Base-by-base conservation (phyloP, 768 basidiomycete species). In the Dacryopinax primogenitus region DNA sequence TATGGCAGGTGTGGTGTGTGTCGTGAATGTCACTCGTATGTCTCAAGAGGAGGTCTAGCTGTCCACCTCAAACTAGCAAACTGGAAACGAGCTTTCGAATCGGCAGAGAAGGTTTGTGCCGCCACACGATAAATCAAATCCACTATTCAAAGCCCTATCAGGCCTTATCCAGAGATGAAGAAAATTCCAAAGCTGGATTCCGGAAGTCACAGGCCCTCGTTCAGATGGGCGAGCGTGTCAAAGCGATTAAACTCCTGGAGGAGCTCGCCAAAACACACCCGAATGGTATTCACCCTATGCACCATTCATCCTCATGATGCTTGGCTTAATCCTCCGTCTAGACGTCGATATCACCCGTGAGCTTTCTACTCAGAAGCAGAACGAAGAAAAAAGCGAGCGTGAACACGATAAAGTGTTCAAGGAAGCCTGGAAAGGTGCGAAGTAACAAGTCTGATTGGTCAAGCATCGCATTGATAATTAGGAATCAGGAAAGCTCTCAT, bases 61-160 rank as follows among this genome's bases (percentile, higher is more conserved):
- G 90, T 88, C 69, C 88, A 92, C 72, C 76, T 92, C 71, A 90
- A 89, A 74, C 83, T 83, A 62, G 78, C 79, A 58, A 92, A 90
- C 71, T 92, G 87, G 87, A 82, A 84, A 70, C 83, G 90, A 15
- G 86, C 85, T 0, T 72, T 83, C 63, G 88, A 92, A 69, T 85
- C 88, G n/a, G 88, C 90, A 26, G 84, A 91, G 69, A 87, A 91
- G 80, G 89, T 81, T 45, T 16, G 72, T 62, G 11, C 21, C 26
- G 33, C 33, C 13, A 41, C 4, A 16, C 28, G 33, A 23, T 62
- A 0, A 39, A 4, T 62, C 30, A 11, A 47, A 33, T n/a, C 16
- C 62, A 3, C 35, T 65, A 21, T 45, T n/a, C n/a, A 23, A 44
- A 39, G 18, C 28, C 61, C 44, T 33, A 35, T 3, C 65, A 91